Conservation (phyloP, 441 rosid species). For the Mallotus repandus region DNA sequence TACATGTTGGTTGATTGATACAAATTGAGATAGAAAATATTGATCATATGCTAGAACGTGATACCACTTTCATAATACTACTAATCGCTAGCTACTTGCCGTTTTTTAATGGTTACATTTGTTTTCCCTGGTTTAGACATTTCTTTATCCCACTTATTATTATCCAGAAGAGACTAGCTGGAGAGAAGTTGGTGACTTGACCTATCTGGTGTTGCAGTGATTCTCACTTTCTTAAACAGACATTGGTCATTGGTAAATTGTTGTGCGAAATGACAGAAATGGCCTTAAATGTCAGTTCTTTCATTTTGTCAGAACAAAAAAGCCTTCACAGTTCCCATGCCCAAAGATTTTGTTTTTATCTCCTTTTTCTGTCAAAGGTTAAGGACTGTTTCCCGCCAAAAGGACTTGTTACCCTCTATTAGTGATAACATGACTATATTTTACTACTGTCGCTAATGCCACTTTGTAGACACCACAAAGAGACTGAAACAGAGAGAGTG, state of each 20-base stretch:
- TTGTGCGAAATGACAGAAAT: conserved; percentile 17
- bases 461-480: conserved; percentile 8
- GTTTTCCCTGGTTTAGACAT: neutral
- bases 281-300: conserved; percentile 22
- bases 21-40: conserved; percentile 10
- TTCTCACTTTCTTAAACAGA: neutral
- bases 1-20: conserved; percentile 4
- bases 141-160: neutral
- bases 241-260: neutral
- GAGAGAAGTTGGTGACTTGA: neutral
- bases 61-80: neutral
- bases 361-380: conserved; percentile 26
- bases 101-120: neutral
- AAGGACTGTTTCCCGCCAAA: conserved; percentile 59
- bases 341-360: conserved; percentile 31
- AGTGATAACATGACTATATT: conserved; percentile 23
- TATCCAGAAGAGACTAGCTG: neutral
- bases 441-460: neutral
- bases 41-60: neutral
- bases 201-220: neutral
- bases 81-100: neutral
- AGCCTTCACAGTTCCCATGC: conserved; percentile 21
- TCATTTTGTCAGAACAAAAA: conserved; percentile 15
- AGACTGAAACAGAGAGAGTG: neutral
- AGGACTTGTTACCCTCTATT: conserved; percentile 10